Evolutionary conservation across 495 filamentous ascomycete species (phyloP).

Genomic region (Terfezia claveryi): DNA sequence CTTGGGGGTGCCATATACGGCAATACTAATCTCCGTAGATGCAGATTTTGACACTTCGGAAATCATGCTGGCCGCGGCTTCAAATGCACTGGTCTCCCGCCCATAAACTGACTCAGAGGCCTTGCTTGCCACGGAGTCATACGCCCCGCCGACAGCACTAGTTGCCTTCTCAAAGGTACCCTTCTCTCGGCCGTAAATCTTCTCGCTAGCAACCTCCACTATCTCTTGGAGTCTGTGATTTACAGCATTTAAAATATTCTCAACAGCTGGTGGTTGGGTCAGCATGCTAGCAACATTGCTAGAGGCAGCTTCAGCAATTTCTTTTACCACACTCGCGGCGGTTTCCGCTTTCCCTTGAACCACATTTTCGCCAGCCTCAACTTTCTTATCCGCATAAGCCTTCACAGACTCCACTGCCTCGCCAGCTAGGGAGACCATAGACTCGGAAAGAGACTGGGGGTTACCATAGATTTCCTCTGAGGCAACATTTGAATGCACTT

Average conservation of each 20-base stretch:
- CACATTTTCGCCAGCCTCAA: constrained; percentile 18
- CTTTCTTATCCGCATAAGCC: neutral
- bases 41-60: constrained; percentile 21
- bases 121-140: constrained; percentile 27
- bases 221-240: constrained; percentile 34
- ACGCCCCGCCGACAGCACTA: constrained; percentile 30
- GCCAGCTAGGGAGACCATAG: constrained; percentile 30
- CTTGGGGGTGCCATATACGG: constrained; percentile 22
- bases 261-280: constrained; percentile 35
- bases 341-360: constrained; percentile 12
- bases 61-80: constrained; percentile 22
- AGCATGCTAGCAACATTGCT: constrained; percentile 20
- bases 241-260: constrained; percentile 34
- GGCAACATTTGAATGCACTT: constrained; percentile 40
- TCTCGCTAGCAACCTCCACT: constrained; percentile 36
- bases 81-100: constrained; percentile 22
- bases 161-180: constrained; percentile 32
- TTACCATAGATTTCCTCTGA: neutral
- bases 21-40: constrained; percentile 20
- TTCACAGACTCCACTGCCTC: constrained; percentile 6
- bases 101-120: constrained; percentile 36
- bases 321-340: constrained; percentile 30
- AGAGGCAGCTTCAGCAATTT: constrained; percentile 21
- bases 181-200: constrained; percentile 37
- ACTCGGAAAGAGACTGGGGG: constrained; percentile 6